These are phyloP conservation scores for Geotrichum cucujoidarum DNA, from an alignment of 1,139 yeast species.

Conservation along the genomic window DNA sequence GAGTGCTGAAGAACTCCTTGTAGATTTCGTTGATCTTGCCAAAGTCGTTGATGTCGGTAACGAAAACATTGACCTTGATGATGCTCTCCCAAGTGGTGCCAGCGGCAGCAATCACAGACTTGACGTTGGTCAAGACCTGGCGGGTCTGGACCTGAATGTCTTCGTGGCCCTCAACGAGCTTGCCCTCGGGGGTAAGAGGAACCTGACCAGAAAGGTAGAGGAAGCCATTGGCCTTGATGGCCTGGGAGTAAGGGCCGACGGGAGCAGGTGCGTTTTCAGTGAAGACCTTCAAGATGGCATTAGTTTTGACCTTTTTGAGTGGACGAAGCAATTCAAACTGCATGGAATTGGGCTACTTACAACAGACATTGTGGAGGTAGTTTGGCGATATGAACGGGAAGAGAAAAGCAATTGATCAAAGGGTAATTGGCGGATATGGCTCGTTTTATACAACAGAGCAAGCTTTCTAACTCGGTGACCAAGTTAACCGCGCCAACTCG, in stretches of 20 bases:
- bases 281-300: constrained; percentile 24
- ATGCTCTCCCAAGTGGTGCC: constrained; percentile 76
- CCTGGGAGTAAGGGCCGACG: constrained; percentile 93
- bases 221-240: constrained; percentile 74
- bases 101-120: constrained; percentile 71
- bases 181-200: constrained; percentile 73
- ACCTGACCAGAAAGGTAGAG: constrained; percentile 93
- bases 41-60: constrained; percentile 82
- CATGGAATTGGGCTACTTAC: constrained; percentile 11
- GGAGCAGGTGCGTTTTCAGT: constrained; percentile 88
- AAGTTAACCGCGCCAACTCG: too few species aligned
- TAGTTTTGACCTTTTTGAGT: background rate
- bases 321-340: background rate
- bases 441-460: too few species aligned
- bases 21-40: constrained; percentile 79
- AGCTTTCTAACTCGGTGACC: background rate
- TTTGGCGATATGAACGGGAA: background rate
- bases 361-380: constrained; percentile 18
- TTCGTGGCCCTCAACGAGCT: constrained; percentile 63
- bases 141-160: constrained; percentile 75
- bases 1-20: constrained; percentile 69
- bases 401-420: background rate
- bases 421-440: background rate
- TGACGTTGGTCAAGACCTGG: constrained; percentile 73
- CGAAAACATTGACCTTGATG: constrained; percentile 80